Conservation (phyloP, 1,284 basidiomycete genomes). For the Rhodotorula mucilaginosa region DNA sequence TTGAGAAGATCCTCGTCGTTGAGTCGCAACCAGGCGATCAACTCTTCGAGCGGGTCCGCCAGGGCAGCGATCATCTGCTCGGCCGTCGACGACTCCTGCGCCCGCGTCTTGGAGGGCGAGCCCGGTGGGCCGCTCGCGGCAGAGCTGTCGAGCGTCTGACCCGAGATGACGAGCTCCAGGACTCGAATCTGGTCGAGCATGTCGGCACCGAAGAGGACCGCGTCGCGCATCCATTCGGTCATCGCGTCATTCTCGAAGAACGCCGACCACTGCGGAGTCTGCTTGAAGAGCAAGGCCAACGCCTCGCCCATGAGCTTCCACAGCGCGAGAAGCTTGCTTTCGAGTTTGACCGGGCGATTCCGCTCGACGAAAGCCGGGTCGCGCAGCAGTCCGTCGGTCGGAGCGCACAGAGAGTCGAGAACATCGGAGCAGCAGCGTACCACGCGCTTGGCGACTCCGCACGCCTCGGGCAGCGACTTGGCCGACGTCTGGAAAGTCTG, state of each 20-base stretch:
- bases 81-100: constrained; percentile 52
- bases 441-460: constrained; percentile 76
- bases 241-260: constrained; percentile 77
- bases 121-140: neutral
- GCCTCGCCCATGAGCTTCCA: constrained; percentile 80
- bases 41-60: constrained; percentile 70
- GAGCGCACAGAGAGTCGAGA: constrained; percentile 76
- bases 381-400: constrained; percentile 66
- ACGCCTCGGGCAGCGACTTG: constrained; percentile 70
- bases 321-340: constrained; percentile 62
- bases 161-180: constrained; percentile 66
- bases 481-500: constrained; percentile 65
- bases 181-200: constrained; percentile 72
- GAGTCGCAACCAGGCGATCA: constrained; percentile 78
- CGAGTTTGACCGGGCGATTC: constrained; percentile 51
- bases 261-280: constrained; percentile 74
- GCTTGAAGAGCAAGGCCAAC: constrained; percentile 75
- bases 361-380: constrained; percentile 56
- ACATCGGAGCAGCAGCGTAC: constrained; percentile 88
- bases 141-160: constrained; percentile 48
- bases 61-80: constrained; percentile 73
- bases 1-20: constrained; percentile 59
- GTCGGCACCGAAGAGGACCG: constrained; percentile 82
- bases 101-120: constrained; percentile 45
- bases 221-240: constrained; percentile 95